phyloP scores from a whole-genome alignment of 2,329 filamentous ascomycete genomes.

The Neoascochyta sp. region DNA sequence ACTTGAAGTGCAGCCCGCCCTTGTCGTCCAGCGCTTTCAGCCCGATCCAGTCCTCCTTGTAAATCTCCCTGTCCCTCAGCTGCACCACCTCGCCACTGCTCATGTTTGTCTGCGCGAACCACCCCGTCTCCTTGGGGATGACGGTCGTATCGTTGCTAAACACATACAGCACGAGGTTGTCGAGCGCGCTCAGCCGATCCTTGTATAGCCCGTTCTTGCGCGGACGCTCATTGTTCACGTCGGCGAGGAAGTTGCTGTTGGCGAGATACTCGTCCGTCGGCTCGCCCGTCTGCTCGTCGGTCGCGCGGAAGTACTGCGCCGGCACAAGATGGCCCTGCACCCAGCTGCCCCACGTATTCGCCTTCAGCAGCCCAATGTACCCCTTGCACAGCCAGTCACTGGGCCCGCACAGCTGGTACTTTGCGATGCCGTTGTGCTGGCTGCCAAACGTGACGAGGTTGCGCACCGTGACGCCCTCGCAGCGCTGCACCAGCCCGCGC shows the following conservation, averaged over 20 bases:
- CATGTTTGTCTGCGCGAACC: slow-evolving; percentile 77
- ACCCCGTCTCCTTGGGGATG: slow-evolving; percentile 83
- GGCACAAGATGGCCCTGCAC: slow-evolving; percentile 81
- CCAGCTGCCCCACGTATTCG: slow-evolving; percentile 74
- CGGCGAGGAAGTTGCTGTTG: slow-evolving; percentile 82
- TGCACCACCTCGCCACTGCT: slow-evolving; percentile 60
- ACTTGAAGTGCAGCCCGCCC: slow-evolving; percentile 72
- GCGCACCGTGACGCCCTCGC: slow-evolving; percentile 62
- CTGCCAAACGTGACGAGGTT: slow-evolving; percentile 84
- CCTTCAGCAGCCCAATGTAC: slow-evolving; percentile 71
- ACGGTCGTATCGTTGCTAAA: slow-evolving; percentile 84
- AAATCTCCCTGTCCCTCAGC: slow-evolving; percentile 67
- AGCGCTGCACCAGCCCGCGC: slow-evolving; percentile 84
- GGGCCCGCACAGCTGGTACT: slow-evolving; percentile 70
- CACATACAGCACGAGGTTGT: slow-evolving; percentile 82
- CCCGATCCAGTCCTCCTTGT: slow-evolving; percentile 91
- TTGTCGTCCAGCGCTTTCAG: slow-evolving; percentile 73
- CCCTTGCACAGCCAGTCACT: slow-evolving; percentile 78
- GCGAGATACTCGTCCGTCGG: slow-evolving; percentile 65
- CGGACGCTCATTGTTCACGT: slow-evolving; percentile 88
- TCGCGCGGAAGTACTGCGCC: slow-evolving; percentile 89
- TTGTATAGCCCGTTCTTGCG: slow-evolving; percentile 72
- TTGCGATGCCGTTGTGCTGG: slow-evolving; percentile 86
- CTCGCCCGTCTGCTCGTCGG: slow-evolving; percentile 53
- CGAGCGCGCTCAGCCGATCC: slow-evolving; percentile 63